phyloP scores from a whole-genome alignment of 129 eudicot genomes.

The Ambrosia artemisiifolia region DNA sequence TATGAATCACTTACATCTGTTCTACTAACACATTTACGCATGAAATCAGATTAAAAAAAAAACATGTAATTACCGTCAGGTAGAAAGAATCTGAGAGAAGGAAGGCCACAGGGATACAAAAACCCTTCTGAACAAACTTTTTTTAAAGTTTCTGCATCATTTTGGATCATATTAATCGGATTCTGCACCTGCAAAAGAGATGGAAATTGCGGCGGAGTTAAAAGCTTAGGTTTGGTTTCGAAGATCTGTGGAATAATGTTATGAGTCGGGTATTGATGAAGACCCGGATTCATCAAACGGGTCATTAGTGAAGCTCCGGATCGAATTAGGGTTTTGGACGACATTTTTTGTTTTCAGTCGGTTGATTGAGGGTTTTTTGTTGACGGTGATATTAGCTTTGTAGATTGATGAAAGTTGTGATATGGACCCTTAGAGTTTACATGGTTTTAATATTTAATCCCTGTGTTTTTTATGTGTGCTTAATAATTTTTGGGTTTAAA shows the following conservation, averaged over 20 bases:
- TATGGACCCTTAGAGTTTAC: slow-evolving; percentile 1
- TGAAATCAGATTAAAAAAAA: slow-evolving; percentile 8
- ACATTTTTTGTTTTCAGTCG: slow-evolving; percentile 32
- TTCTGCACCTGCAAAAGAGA: slow-evolving; percentile 30
- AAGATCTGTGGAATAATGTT: slow-evolving; percentile 25
- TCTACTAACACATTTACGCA: neutral
- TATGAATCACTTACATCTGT: neutral
- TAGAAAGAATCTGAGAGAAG: slow-evolving; percentile 65
- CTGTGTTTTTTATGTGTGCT: neutral
- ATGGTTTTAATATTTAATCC: neutral
- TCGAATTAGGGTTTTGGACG: slow-evolving; percentile 76
- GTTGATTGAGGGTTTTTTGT: neutral
- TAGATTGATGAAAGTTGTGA: slow-evolving; percentile 7
- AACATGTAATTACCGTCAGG: slow-evolving; percentile 65
- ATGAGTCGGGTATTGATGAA: slow-evolving; percentile 17
- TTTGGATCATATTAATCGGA: slow-evolving; percentile 34
- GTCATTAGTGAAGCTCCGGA: slow-evolving; percentile 48
- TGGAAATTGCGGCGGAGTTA: slow-evolving; percentile 30
- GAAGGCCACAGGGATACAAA: slow-evolving; percentile 67
- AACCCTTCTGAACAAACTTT: slow-evolving; percentile 38
- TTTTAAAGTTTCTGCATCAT: slow-evolving; percentile 33
- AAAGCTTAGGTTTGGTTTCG: slow-evolving; percentile 30
- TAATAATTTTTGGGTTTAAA: too few species aligned
- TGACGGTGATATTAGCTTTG: slow-evolving; percentile 18
- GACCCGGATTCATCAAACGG: slow-evolving; percentile 37